Evolutionary conservation across 306 rosid genomes (phyloP), one percentile per base, ranked within the genome.

Genomic region (Oxytropis ochrocephala): DNA sequence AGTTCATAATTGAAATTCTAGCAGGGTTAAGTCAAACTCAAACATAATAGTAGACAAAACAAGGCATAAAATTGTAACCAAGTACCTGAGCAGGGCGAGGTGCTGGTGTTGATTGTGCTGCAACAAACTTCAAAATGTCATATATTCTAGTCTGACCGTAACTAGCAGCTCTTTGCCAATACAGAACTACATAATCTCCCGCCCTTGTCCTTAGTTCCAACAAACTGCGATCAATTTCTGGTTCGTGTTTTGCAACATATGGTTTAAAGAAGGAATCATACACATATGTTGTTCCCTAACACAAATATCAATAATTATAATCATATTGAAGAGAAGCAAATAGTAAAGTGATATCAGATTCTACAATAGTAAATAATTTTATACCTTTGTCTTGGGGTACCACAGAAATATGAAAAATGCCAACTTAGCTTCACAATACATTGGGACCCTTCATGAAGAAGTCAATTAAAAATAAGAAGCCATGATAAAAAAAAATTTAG

Each of bases 381-480:
- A 27, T 89, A 95, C 99, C 97, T 84, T 89, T 64, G 94, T 91
- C 80, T 89, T 91, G 27, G 99, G 99, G 70, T 83, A 90, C 99
- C 99, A 95, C 52, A 95, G 86, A 80, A 87, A 95, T 81, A 95
- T 79, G 76, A 88, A 78, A 81, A 95, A 95, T 35, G 90, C 83
- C 92, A 95, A 79, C 84, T 95, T 95, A 78, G 90, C 96, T 89
- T 95, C 99, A 67, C 96, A 82, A 79, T 95, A 95, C 99, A 95
- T 89, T 6, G 99, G 99, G 66, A 95, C 89, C 99, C 99, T 95
- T 81, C 82, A 85, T 18, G 67, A 70, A 73, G 55, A 56, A 50
- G 43, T 51, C 50, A 44, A 63, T 16, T 29, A 5, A 69, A 70
- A 44, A 14, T 51, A 39, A 52, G 56, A 11, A 51, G 3, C 16